These are phyloP conservation scores for Aaosphaeria pasadenensis DNA, from an alignment of 2,329 filamentous ascomycete species.

Conservation along the genomic window DNA sequence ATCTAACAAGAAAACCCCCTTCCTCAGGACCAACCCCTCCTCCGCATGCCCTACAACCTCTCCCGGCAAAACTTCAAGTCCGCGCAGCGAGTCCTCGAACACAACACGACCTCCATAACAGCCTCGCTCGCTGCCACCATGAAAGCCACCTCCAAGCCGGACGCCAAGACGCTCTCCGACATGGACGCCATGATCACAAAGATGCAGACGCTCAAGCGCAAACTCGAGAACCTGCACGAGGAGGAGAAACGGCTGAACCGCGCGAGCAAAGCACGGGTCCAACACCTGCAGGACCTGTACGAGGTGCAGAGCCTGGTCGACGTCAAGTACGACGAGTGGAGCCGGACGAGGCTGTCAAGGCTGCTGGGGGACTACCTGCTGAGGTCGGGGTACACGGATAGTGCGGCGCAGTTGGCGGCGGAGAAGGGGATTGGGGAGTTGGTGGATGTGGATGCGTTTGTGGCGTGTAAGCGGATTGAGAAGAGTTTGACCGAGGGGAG, in stretches of 20 bases:
- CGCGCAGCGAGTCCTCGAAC: conserved; percentile 73
- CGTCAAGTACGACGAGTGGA: conserved; percentile 92
- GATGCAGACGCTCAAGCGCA: conserved; percentile 84
- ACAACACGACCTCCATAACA: conserved; percentile 63
- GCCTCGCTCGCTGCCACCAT: conserved; percentile 53
- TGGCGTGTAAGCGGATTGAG: conserved; percentile 75
- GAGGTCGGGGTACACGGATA: conserved; percentile 76
- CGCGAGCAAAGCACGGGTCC: conserved; percentile 72
- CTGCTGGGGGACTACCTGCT: conserved; percentile 91
- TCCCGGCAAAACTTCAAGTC: conserved; percentile 92
- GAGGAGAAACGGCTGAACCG: conserved; percentile 77
- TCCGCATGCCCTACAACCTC: conserved; percentile 89
- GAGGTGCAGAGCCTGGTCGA: conserved; percentile 78
- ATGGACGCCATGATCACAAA: conserved; percentile 82
- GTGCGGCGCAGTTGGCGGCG: conserved; percentile 69
- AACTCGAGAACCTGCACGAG: conserved; percentile 71
- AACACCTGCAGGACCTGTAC: conserved; percentile 79
- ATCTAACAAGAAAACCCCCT: not conserved
- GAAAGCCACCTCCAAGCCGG: conserved; percentile 60
- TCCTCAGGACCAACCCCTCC: conserved; percentile 81
- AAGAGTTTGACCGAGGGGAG: conserved; percentile 63
- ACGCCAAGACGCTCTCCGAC: conserved; percentile 62
- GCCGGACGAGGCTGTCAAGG: conserved; percentile 73
- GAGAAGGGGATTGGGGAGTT: conserved; percentile 76
- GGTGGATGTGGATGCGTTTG: conserved; percentile 86